Evolutionary conservation across 208 protist genomes (phyloP), one percentile per base, ranked within the genome.

Genomic region (Trypanosomatidae sp.): DNA sequence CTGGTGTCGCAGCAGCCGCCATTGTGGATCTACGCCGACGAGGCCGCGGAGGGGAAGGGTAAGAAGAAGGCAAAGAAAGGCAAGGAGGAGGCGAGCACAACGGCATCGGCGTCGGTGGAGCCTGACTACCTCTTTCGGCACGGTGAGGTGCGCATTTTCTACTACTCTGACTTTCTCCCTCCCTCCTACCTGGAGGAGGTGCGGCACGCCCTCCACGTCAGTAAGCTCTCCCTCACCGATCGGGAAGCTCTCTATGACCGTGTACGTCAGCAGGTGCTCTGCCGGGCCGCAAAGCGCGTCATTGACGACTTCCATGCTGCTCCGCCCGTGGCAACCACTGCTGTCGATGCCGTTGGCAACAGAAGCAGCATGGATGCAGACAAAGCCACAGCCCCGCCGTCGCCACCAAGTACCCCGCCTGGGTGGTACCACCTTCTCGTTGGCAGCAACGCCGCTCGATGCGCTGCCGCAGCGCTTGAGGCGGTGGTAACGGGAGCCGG

Each of bases 381-480:
- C 22, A 19, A 65, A 47, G 30, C 19, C 22, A 46, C 3, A 28
- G 22, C 17, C 33, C 9, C 12, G 15, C 86, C 79, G 86, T 56
- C 62, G 33, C n/a, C n/a, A n/a, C n/a, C n/a, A n/a, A n/a, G n/a
- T n/a, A n/a, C n/a, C n/a, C n/a, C n/a, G n/a, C n/a, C n/a, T n/a
- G n/a, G n/a, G n/a, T n/a, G n/a, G n/a, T n/a, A n/a, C n/a, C 87
- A 91, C 58, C 46, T 94, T 5, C 47, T 91, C n/a, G 62, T 83
- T 1, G 92, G 86, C 28, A 88, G 90, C 56, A 89, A 90, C 73
- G 89, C 86, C 0, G 81, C 87, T 1, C 77, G 77, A 22, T 85
- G 82, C 68, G 81, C 80, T 43, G 67, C 82, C 0, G 67, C 77
- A 0, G 83, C 89, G 39, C 77, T 95, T 9, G 79, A 85, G 39